Conservation (phyloP, 2,329 filamentous ascomycete genomes). For the Penicillium sp. region DNA sequence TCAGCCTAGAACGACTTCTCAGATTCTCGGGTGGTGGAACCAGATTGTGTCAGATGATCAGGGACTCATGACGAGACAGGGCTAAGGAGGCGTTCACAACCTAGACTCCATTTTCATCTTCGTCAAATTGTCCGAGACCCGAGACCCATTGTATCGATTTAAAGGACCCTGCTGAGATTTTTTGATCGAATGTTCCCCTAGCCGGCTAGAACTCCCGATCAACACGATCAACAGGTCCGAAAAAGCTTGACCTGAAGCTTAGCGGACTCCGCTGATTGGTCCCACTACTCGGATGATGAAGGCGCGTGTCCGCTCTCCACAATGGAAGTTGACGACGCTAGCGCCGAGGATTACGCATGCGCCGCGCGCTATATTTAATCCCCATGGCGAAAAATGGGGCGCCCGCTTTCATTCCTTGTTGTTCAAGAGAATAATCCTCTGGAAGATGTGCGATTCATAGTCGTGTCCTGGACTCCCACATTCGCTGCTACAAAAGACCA, state of each 20-base stretch:
- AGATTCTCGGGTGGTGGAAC: neutral
- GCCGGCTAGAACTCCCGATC: neutral
- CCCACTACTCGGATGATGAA: constrained; percentile 3
- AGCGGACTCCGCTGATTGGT: constrained; percentile 10
- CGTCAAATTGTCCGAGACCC: neutral
- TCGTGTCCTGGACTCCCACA: neutral
- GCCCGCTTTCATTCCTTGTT: neutral
- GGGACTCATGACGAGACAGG: neutral
- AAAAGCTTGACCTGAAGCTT: constrained; percentile 17
- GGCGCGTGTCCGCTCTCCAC: constrained; percentile 6
- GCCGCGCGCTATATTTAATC: constrained; percentile 12
- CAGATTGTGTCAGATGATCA: neutral
- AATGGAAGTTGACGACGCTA: constrained; percentile 25
- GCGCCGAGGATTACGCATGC: constrained; percentile 26
- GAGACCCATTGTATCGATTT: neutral
- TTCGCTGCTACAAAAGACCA: neutral
- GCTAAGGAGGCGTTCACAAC: neutral
- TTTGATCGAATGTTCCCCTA: neutral
- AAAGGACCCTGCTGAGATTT: neutral
- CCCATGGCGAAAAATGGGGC: constrained; percentile 3
- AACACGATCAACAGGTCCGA: neutral
- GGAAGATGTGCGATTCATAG: neutral
- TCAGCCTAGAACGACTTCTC: no score
- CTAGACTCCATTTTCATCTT: neutral
- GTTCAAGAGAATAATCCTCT: neutral